These are phyloP conservation scores for Macaranga tanarius DNA, from an alignment of 441 rosid genomes.

Conservation along the genomic window DNA sequence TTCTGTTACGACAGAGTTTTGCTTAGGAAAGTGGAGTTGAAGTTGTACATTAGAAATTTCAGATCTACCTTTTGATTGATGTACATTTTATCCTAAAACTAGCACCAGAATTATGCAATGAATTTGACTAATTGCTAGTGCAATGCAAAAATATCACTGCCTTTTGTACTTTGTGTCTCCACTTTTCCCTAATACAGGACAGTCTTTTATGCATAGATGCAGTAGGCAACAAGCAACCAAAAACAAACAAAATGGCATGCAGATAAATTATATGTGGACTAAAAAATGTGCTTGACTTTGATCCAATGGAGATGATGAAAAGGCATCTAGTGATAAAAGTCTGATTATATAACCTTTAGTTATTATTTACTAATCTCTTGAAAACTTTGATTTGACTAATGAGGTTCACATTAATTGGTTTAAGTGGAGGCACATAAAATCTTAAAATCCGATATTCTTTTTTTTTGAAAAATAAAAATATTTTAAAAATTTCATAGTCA, in stretches of 20 bases:
- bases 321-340: neutral
- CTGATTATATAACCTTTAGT: slow-evolving; percentile 1
- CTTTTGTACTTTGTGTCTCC: neutral
- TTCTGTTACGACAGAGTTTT: neutral
- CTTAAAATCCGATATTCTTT: too few species aligned
- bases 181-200: neutral
- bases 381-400: neutral
- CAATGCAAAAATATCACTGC: neutral
- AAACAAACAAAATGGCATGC: too few species aligned
- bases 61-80: neutral
- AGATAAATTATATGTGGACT: too few species aligned
- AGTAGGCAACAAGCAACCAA: too few species aligned
- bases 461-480: too few species aligned
- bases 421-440: too few species aligned
- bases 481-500: too few species aligned
- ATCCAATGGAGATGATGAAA: too few species aligned
- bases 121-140: neutral
- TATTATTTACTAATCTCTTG: neutral
- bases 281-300: too few species aligned
- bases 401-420: too few species aligned
- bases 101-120: neutral
- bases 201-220: neutral
- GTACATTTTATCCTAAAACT: neutral
- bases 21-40: neutral
- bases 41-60: neutral